Percentiles rank a stretch among this genome's conserved stretches.
phyloP scores from a whole-genome alignment of 2,329 filamentous ascomycete species.

The Elsinoe ampelina region DNA sequence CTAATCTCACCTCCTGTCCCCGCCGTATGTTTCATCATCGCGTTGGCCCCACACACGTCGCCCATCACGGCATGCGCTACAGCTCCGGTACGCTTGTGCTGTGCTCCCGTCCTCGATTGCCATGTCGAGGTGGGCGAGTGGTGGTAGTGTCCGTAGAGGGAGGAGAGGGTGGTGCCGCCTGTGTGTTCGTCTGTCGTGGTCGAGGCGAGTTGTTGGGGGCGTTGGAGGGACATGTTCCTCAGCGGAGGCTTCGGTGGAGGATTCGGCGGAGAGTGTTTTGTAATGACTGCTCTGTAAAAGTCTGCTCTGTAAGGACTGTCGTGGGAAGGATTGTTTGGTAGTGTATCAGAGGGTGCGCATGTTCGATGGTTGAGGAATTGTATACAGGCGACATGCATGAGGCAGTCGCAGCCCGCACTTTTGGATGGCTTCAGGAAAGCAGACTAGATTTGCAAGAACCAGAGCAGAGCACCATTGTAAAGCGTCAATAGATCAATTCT shows the following conservation, averaged over 20 bases:
- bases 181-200: not conserved
- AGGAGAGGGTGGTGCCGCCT: conserved; percentile 1
- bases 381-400: no score
- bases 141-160: conserved; percentile 3
- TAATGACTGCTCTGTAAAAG: not conserved
- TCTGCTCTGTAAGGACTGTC: not conserved
- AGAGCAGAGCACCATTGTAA: not conserved
- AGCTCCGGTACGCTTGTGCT: not conserved
- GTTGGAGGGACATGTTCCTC: no score
- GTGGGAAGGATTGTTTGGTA: no score
- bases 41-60: not conserved
- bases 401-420: not conserved
- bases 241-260: no score
- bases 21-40: no score
- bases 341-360: no score
- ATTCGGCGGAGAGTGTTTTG: not conserved
- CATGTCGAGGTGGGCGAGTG: not conserved
- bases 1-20: no score
- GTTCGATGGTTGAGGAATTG: no score
- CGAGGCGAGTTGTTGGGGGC: no score
- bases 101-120: not conserved
- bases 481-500: not conserved
- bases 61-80: not conserved
- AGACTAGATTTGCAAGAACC: no score
- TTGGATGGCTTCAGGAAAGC: not conserved